Evolutionary conservation across 495 filamentous ascomycete genomes (phyloP), one percentile per base, ranked within the genome.

Genomic region (Talaromyces adpressus): DNA sequence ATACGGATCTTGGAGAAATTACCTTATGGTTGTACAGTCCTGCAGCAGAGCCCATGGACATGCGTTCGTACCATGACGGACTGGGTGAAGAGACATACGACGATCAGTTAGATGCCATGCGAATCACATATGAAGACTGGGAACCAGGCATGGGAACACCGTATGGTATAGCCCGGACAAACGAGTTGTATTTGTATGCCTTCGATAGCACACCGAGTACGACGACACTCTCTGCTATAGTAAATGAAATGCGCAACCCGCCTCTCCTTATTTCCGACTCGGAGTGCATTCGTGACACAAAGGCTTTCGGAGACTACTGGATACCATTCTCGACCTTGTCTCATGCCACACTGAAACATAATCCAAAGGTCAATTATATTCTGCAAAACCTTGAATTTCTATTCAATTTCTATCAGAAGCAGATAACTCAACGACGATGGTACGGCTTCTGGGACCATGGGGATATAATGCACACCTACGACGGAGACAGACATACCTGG

Each of bases 111-210:
- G 78, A 82, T 30, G 81, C 78, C 1, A 72, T 82, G 16, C 72
- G 81, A n/a, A 76, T 82, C n/a, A 84, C 81, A 0, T 84, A 84
- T 61, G 81, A 84, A 49, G 81, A 84, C 57, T 82, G 72, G 20
- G 80, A 82, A 58, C 74, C 68, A 4, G 79, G 74, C 1, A 79
- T 77, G 59, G 72, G 73, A 52, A 80, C 80, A 1, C 74, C 79
- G 1, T 75, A 78, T 54, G 81, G 80, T 4, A 78, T 82, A 25
- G 79, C 71, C 8, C 71, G 78, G 53, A 82, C 77, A 0, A 81
- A 73, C 57, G 76, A 82, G 62, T 56, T 84, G 53, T 79, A 71
- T 59, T 53, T 84, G 8, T 73, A 68, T 36, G 70, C 75, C 1
- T 80, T 81, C 57, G 72, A 72, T 3, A 47, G 67, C 3, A 81